These are phyloP conservation scores for Thelonectria olida DNA, from an alignment of 2,329 filamentous ascomycete genomes.

Conservation along the genomic window DNA sequence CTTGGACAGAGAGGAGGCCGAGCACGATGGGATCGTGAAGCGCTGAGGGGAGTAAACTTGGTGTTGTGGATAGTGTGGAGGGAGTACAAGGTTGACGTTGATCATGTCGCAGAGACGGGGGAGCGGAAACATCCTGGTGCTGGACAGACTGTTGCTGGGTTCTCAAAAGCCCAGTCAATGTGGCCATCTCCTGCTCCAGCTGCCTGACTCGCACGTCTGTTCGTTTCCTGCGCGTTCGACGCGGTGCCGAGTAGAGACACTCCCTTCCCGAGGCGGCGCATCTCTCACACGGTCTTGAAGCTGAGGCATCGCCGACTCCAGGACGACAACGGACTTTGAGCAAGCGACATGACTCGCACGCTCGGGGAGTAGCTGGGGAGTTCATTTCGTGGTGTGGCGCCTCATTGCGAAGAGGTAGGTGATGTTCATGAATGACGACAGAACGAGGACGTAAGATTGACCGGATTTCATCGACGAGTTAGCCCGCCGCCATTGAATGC, in stretches of 20 bases:
- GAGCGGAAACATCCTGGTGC: background rate
- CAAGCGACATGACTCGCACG: background rate
- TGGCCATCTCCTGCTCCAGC: constrained; percentile 1
- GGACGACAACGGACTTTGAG: constrained; percentile 5
- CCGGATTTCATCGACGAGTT: background rate
- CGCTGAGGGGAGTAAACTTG: background rate
- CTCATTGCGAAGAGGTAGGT: background rate
- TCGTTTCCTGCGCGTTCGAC: background rate
- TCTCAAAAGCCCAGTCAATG: background rate
- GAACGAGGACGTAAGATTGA: background rate
- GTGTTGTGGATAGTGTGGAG: background rate
- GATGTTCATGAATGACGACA: background rate
- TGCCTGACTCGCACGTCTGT: constrained; percentile 1
- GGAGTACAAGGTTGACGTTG: background rate
- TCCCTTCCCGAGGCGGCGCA: background rate
- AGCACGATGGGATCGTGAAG: background rate
- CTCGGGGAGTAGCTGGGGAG: background rate
- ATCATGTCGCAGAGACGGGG: background rate
- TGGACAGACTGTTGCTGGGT: background rate
- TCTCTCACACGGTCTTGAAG: background rate
- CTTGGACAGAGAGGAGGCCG: background rate
- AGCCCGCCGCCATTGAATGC: background rate
- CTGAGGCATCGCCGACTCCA: background rate
- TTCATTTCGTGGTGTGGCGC: background rate
- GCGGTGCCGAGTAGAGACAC: background rate